Percentiles rank a stretch among this genome's conserved stretches.
phyloP scores from a whole-genome alignment of 345 rosid species.

The Microthlaspi erraticum region DNA sequence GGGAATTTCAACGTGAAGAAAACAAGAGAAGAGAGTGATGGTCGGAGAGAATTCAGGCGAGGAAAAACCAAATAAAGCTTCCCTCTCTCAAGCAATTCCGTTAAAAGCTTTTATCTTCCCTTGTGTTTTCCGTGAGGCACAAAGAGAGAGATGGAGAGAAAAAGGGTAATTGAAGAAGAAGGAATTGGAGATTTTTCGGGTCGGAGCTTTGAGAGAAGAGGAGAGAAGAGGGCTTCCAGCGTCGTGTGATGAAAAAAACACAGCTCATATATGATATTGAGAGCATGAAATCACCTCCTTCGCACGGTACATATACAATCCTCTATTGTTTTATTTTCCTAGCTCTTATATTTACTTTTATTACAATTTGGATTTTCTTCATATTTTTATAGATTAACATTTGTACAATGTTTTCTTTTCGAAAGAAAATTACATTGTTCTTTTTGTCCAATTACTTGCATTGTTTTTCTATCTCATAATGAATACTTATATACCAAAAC shows the following conservation, averaged over 20 bases:
- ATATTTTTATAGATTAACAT: not conserved
- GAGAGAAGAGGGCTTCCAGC: slow-evolving; percentile 14
- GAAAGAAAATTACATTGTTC: too few relatives aligned
- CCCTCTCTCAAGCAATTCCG: slow-evolving; percentile 30
- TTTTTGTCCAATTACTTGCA: too few relatives aligned
- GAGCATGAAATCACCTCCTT: slow-evolving; percentile 33
- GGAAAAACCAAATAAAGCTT: slow-evolving; percentile 3
- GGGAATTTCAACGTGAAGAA: slow-evolving; percentile 28
- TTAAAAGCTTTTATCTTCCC: slow-evolving; percentile 25
- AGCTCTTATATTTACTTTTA: not conserved
- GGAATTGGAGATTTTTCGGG: slow-evolving; percentile 12
- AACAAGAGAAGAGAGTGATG: slow-evolving; percentile 18
- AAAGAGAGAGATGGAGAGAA: slow-evolving; percentile 11
- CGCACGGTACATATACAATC: slow-evolving; percentile 14
- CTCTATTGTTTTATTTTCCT: not conserved
- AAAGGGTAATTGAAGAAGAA: not conserved
- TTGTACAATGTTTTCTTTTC: not conserved
- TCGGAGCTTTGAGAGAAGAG: slow-evolving; percentile 28
- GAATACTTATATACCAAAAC: not conserved
- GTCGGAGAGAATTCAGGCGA: slow-evolving; percentile 31
- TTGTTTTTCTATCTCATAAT: too few relatives aligned
- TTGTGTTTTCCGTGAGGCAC: not conserved
- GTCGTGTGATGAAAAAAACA: slow-evolving; percentile 24
- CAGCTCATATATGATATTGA: slow-evolving; percentile 35
- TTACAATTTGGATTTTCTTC: not conserved